A percentile compares a stretch with the other conserved stretches of the same genome.
These are phyloP conservation scores for Cornus kousa DNA, from an alignment of 148 eudicot genomes.

Conservation along the genomic window DNA sequence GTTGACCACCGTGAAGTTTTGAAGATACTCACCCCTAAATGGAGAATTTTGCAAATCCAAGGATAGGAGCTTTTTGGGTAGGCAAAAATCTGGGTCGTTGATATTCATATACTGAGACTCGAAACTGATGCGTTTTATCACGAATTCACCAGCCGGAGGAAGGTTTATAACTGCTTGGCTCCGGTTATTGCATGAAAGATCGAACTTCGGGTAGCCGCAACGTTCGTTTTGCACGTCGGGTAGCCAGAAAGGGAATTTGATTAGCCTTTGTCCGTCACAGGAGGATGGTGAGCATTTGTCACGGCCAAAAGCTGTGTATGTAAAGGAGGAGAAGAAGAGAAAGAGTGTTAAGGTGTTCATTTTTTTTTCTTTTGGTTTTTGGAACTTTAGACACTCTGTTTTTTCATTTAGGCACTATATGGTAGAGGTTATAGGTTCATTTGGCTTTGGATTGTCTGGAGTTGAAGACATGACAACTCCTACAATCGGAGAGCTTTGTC, in stretches of 20 bases:
- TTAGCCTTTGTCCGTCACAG: conserved; percentile 31
- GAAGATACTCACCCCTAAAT: conserved; percentile 9
- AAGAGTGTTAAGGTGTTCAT: neutral
- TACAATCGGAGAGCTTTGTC: neutral
- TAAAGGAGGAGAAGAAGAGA: conserved; percentile 9
- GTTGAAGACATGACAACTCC: too few species aligned
- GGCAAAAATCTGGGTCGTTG: conserved; percentile 58
- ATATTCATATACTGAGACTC: conserved; percentile 26
- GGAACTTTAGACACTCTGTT: neutral
- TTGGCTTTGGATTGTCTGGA: neutral
- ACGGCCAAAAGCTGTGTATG: conserved; percentile 4
- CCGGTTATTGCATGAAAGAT: conserved; percentile 45
- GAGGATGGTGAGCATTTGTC: conserved; percentile 28
- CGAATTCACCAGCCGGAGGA: conserved; percentile 29
- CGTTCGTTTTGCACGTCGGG: conserved; percentile 10
- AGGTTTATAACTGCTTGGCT: conserved; percentile 41
- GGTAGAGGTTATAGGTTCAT: neutral
- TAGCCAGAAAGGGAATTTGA: conserved; percentile 65
- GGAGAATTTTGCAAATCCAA: conserved; percentile 26
- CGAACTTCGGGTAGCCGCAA: conserved; percentile 65
- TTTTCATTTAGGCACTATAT: neutral
- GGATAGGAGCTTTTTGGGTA: conserved; percentile 30
- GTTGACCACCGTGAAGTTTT: conserved; percentile 37
- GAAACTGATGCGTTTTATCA: conserved; percentile 44
- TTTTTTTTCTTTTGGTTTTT: neutral